These are phyloP conservation scores for Biscogniauxia marginata DNA, from an alignment of 2,329 filamentous ascomycete species.

Conservation along the genomic window DNA sequence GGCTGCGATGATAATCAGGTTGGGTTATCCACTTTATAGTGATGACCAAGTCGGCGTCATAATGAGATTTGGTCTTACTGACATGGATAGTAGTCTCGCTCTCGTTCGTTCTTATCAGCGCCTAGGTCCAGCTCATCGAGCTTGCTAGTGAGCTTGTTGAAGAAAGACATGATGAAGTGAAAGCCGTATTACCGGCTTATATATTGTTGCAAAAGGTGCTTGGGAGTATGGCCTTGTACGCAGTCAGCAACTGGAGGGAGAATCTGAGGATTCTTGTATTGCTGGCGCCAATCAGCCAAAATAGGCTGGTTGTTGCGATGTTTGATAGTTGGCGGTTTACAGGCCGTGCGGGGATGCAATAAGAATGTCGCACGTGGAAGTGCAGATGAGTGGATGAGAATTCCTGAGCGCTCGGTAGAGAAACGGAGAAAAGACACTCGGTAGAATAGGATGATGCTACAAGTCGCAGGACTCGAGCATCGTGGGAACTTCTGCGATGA, in stretches of 20 bases:
- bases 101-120: slow-evolving; percentile 24
- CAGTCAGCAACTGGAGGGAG: too few relatives aligned
- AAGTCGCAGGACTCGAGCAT: too few relatives aligned
- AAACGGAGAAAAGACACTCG: too few relatives aligned
- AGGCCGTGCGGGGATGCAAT: neutral
- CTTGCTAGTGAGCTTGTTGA: slow-evolving; percentile 31
- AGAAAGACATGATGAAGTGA: slow-evolving; percentile 28
- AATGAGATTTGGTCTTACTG: slow-evolving; percentile 5
- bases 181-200: neutral
- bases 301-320: neutral
- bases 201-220: neutral
- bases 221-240: too few relatives aligned
- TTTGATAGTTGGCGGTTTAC: neutral
- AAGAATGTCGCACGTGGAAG: neutral
- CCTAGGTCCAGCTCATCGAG: slow-evolving; percentile 31
- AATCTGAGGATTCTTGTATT: too few relatives aligned
- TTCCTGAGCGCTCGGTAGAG: too few relatives aligned
- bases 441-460: too few relatives aligned
- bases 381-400: neutral
- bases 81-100: slow-evolving; percentile 17
- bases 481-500: too few relatives aligned
- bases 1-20: slow-evolving; percentile 12
- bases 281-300: neutral
- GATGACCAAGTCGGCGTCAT: neutral
- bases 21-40: neutral